Evolutionary conservation across 345 rosid genomes (phyloP).

Genomic region (Camelina laxa): DNA sequence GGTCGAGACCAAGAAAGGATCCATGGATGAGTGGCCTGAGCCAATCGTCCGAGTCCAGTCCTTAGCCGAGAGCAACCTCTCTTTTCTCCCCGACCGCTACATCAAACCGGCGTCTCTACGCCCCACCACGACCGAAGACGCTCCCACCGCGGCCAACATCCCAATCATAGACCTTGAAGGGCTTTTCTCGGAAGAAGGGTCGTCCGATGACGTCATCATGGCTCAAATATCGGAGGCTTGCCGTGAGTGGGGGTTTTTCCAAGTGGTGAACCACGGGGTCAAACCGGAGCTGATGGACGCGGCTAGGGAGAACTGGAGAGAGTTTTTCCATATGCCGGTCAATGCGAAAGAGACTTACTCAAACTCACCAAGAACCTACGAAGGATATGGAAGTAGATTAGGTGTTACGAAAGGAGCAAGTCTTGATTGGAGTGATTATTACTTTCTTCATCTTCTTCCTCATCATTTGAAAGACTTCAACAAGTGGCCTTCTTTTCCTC

Average conservation of each 20-base stretch:
- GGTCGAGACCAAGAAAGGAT: conserved; percentile 26
- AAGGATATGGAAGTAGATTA: conserved; percentile 90
- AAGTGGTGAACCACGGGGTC: conserved; percentile 86
- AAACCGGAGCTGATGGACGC: conserved; percentile 63
- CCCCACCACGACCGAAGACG: conserved; percentile 21
- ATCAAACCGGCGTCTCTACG: conserved; percentile 58
- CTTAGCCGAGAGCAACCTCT: conserved; percentile 62
- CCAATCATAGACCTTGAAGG: conserved; percentile 77
- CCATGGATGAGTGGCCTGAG: conserved; percentile 82
- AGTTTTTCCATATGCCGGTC: conserved; percentile 78
- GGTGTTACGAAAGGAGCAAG: conserved; percentile 84
- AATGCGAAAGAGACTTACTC: conserved; percentile 67
- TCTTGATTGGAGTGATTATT: conserved; percentile 98
- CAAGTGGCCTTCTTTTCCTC: conserved; percentile 84
- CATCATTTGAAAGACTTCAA: conserved; percentile 54
- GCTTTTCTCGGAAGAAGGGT: conserved; percentile 34
- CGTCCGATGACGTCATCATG: conserved; percentile 31
- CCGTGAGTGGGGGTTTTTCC: conserved; percentile 92
- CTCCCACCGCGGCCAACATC: conserved; percentile 49
- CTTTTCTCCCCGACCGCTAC: conserved; percentile 68
- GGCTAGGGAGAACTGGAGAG: conserved; percentile 69
- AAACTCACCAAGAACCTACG: conserved; percentile 80
- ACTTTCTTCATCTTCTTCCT: conserved; percentile 79
- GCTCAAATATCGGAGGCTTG: conserved; percentile 59
- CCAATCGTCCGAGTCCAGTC: conserved; percentile 93